Base-by-base conservation (phyloP, 192 early-diverging fungal genomes). In the Bifiguratus adelaidae region DNA sequence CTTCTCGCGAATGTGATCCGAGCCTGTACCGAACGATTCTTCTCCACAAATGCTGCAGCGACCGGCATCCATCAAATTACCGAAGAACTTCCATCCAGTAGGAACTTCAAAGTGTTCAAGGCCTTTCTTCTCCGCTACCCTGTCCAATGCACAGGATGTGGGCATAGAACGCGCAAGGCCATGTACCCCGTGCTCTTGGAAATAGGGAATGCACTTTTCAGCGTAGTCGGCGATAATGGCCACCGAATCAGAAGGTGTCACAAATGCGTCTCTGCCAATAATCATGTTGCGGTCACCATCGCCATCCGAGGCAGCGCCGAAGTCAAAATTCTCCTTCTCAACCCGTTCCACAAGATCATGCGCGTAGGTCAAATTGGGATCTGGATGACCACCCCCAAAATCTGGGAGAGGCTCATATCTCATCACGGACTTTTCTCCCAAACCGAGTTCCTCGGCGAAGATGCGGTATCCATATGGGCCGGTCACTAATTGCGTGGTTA, bases 201-300 rank as follows among this genome's bases (percentile, higher is more conserved):
- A 98, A 63, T 92, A 96, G 2, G 95, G 95, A 51, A 98, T 94
- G 27, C 80, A 78, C 4, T 81, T 64, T 41, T 71, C 61, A 3
- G 91, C 89, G 50, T 94, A 76, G 47, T 85, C 84, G 18, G 95
- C 93, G 65, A 98, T 98, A 35, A 94, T 80, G 4, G 95, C 95
- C 0, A 98, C 93, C 26, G 91, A 94, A 59, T 98, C 95, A 13
- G 87, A 91, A 1, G 95, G 95, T 19, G 86, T 96, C 29, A 98
- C 93, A 66, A 98, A 98, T 50, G 79, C 87, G 45, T 86, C 80
- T 58, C 93, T 86, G 56, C 89, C 87, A 59, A 96, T 87, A 41
- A 98, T 88, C 95, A 98, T 96, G 73, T 98, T 96, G 52, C 88
- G 86, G 50, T 91, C 95, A 52, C 95, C 95, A 67, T 98, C 95